These are phyloP conservation scores for Rhodotorula taiwanensis DNA, from an alignment of 768 basidiomycete genomes.

Conservation along the genomic window DNA sequence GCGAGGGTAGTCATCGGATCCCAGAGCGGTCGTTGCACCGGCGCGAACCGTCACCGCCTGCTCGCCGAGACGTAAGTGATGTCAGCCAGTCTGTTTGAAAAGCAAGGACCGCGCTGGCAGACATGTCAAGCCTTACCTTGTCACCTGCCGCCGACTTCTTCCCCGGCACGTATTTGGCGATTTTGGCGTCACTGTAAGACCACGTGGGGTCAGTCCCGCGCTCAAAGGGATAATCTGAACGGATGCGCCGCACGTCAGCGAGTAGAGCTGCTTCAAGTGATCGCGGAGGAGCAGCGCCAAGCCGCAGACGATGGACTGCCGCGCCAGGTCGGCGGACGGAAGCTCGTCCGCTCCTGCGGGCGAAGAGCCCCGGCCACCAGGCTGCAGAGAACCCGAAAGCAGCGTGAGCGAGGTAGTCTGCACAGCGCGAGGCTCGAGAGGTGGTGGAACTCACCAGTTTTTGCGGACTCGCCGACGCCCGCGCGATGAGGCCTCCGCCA, in stretches of 20 bases:
- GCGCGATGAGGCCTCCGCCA: conserved; percentile 17
- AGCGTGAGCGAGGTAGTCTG: neutral
- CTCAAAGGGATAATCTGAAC: too few relatives aligned
- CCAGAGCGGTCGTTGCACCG: conserved; percentile 20
- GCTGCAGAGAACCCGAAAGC: too few relatives aligned
- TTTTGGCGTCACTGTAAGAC: conserved; percentile 61
- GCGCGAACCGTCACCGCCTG: conserved; percentile 48
- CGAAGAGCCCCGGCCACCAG: too few relatives aligned
- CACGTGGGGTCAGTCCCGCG: too few relatives aligned
- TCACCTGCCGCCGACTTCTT: conserved; percentile 90
- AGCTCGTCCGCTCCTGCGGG: neutral
- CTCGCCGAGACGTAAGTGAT: conserved; percentile 52
- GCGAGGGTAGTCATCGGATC: conserved; percentile 56
- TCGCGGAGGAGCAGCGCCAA: conserved; percentile 81
- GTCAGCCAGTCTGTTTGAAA: too few relatives aligned
- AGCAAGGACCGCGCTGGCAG: too few relatives aligned
- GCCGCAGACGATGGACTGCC: conserved; percentile 63
- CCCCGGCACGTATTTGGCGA: conserved; percentile 71
- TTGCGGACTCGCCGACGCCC: neutral
- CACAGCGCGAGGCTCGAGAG: too few relatives aligned
- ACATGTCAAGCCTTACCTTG: conserved; percentile 49
- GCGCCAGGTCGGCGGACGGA: conserved; percentile 32
- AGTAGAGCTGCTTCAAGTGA: conserved; percentile 74
- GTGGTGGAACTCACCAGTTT: conserved; percentile 5
- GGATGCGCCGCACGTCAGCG: conserved; percentile 55